Evolutionary conservation across 345 rosid species (phyloP).

Genomic region (Euclidium syriacum): DNA sequence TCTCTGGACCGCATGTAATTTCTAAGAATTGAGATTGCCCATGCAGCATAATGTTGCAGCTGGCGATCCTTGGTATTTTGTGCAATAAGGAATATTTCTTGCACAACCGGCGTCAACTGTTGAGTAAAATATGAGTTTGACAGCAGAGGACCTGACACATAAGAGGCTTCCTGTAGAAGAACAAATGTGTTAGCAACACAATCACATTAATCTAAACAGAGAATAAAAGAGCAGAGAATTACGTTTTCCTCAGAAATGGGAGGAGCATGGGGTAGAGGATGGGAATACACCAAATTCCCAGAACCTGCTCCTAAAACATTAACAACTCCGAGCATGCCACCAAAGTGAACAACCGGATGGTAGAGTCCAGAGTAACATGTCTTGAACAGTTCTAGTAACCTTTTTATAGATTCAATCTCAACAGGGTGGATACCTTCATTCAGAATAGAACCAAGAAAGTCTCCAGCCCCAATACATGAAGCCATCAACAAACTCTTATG

Average conservation of each 20-base stretch:
- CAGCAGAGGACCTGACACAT: conserved; percentile 51
- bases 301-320: conserved; percentile 82
- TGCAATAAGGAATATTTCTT: conserved; percentile 77
- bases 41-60: conserved; percentile 72
- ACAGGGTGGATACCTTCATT: conserved; percentile 70
- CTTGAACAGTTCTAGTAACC: conserved; percentile 58
- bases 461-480: conserved; percentile 78
- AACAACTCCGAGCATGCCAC: conserved; percentile 89
- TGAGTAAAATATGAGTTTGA: conserved; percentile 52
- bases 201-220: not conserved
- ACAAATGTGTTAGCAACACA: conserved; percentile 13
- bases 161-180: conserved; percentile 56
- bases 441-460: conserved; percentile 56
- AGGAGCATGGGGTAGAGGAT: conserved; percentile 36
- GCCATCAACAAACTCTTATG: conserved; percentile 75
- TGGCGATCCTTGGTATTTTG: conserved; percentile 67
- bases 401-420: conserved; percentile 46
- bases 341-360: conserved; percentile 58
- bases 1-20: conserved; percentile 57
- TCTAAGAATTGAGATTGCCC: conserved; percentile 81
- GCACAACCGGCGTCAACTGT: conserved; percentile 52
- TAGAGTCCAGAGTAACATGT: conserved; percentile 62
- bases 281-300: conserved; percentile 51
- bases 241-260: conserved; percentile 49
- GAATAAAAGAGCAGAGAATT: conserved; percentile 7